Evolutionary conservation across 768 basidiomycete species (phyloP), one percentile per base, ranked within the genome.

Genomic region (Lactifluus volemus): DNA sequence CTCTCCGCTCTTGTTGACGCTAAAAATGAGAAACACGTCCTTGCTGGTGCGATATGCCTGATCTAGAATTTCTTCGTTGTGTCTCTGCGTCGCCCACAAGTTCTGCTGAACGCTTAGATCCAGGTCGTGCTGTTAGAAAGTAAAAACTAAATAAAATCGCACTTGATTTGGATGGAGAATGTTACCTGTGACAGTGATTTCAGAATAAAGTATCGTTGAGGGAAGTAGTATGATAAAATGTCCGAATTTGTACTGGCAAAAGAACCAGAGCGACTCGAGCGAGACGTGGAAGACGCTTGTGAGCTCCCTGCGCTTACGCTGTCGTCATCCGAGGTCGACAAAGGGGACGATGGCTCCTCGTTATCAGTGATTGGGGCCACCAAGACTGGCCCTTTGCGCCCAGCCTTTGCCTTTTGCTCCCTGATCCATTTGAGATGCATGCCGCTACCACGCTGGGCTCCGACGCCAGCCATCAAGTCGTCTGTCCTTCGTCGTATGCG

Each of bases 1-100:
- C 71, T 92, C 92, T 39, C 96, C 93, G 59, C 88, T 89, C 70
- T 88, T 92, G 74, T 98, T 98, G 17, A 90, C 96, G 39, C 93
- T 83, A 67, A 98, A 98, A 59, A 98, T 84, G 48, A 98, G 79
- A 68, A 79, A 89, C 4, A 98, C 95, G 29, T 95, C 89, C 64
- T 82, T 80, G 63, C 88, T 87, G 3, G 92, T 97, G n/a, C 94
- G 84, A 72, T 78, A 98, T 0, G 96, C 95, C 71, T 92, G 92
- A 65, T 98, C 93, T 15, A 97, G 77, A 51, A 96, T 84, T 9
- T 83, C 84, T 73, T 97, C 92, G 68, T 96, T 97, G 74, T 96
- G 94, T 66, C 78, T 80, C 73, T 98, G 96, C 1, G 95, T 98
- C 49, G 90, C 88, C 96, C 96, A 98, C 2, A 89, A 57, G 1